Conservation (phyloP, 2,329 filamentous ascomycete genomes). For the Diaporthe amygdali region DNA sequence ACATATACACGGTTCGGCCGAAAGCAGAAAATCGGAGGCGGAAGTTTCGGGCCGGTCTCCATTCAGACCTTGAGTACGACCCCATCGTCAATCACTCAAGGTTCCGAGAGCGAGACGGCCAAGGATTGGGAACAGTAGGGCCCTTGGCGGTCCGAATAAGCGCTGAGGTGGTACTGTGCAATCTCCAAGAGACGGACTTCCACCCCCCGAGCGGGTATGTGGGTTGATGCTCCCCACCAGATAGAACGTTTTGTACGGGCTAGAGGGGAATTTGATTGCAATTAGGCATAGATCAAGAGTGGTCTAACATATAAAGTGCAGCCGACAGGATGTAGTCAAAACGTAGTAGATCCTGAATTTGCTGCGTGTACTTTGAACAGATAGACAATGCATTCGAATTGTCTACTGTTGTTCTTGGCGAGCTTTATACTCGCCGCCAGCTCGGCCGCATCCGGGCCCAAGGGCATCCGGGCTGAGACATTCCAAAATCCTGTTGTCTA, state of each 20-base stretch:
- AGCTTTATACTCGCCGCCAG: background rate
- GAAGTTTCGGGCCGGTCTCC: background rate
- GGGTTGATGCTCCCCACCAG: background rate
- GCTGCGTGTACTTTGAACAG: background rate
- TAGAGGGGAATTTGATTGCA: background rate
- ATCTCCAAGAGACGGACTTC: background rate
- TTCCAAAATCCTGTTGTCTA: slow-evolving; percentile 33
- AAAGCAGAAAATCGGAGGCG: background rate
- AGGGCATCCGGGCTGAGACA: background rate
- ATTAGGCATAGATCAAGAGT: background rate
- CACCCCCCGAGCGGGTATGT: background rate
- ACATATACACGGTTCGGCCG: background rate
- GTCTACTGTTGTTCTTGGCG: background rate
- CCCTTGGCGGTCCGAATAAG: background rate
- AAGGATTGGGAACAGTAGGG: background rate
- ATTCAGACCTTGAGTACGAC: background rate
- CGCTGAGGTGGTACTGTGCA: background rate
- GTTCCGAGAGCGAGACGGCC: background rate
- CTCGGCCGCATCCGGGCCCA: background rate
- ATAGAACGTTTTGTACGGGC: background rate
- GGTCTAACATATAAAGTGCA: background rate
- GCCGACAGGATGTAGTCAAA: background rate
- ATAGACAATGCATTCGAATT: slow-evolving; percentile 4
- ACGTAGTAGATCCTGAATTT: background rate
- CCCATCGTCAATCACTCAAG: background rate